Conservation (phyloP, 371 early-diverging fungal species). For the Smittium mucronatum region DNA sequence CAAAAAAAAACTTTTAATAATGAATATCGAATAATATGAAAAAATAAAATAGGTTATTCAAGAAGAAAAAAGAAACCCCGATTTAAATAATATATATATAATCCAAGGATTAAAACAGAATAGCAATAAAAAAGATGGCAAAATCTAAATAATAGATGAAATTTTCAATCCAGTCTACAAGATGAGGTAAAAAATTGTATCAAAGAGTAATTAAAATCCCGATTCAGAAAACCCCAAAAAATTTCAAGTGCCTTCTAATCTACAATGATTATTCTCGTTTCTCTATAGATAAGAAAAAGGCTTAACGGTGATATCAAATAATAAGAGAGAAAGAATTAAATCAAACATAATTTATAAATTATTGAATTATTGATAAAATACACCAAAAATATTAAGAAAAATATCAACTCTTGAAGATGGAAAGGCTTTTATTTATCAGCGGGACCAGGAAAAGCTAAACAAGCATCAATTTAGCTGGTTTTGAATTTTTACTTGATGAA, state of each 20-base stretch:
- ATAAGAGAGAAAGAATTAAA: background rate
- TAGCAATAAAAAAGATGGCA: background rate
- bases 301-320: background rate
- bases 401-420: background rate
- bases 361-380: background rate
- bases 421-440: background rate
- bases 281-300: background rate
- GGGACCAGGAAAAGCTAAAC: background rate
- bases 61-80: background rate
- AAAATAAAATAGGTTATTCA: background rate
- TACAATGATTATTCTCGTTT: background rate
- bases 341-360: background rate
- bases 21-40: background rate
- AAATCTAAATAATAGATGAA: background rate
- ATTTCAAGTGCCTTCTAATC: background rate
- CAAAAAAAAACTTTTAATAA: background rate
- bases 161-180: background rate
- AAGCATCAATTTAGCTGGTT: background rate
- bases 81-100: background rate
- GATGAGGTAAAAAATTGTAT: background rate
- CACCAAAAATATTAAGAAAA: background rate
- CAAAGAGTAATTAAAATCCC: background rate
- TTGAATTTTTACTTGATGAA: conserved; percentile 4
- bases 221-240: background rate
- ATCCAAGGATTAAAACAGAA: background rate